These are phyloP conservation scores for Hortiboletus campestris DNA, from an alignment of 768 basidiomycete genomes.

Conservation along the genomic window DNA sequence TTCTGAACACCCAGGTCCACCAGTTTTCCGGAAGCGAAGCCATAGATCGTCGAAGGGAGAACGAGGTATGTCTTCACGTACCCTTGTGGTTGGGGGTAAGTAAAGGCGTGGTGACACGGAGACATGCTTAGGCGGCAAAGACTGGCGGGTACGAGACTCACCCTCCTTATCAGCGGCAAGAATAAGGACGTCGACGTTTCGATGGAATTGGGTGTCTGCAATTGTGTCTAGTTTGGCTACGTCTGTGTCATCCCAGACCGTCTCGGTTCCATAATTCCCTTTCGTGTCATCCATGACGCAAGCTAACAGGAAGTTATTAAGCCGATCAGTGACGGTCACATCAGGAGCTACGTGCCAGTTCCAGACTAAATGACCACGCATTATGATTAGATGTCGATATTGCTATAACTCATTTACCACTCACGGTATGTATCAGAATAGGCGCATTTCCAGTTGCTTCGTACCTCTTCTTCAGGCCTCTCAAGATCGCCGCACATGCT, in stretches of 20 bases:
- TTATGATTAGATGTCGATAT: neutral
- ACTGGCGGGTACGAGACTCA: constrained; percentile 10
- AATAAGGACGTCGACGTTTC: constrained; percentile 48
- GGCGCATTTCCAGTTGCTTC: constrained; percentile 42
- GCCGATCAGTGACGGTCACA: neutral
- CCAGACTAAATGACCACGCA: constrained; percentile 40
- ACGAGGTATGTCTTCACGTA: constrained; percentile 41
- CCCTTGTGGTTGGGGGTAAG: constrained; percentile 10
- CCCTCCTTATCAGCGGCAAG: constrained; percentile 49
- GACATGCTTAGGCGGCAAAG: too few species aligned
- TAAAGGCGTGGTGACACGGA: neutral
- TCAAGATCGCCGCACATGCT: constrained; percentile 46
- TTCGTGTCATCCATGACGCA: constrained; percentile 44
- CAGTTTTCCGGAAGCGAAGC: constrained; percentile 47
- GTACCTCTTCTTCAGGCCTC: constrained; percentile 49
- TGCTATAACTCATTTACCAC: constrained; percentile 14
- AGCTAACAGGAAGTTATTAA: constrained; percentile 22
- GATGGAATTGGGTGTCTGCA: constrained; percentile 44
- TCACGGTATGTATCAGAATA: constrained; percentile 61
- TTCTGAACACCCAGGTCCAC: constrained; percentile 47
- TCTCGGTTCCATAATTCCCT: constrained; percentile 37
- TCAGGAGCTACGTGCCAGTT: constrained; percentile 35
- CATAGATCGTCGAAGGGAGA: constrained; percentile 59
- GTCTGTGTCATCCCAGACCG: constrained; percentile 50
- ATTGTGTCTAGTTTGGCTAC: constrained; percentile 46